These are phyloP conservation scores for Calonectria pteridis DNA, from an alignment of 2,329 filamentous ascomycete genomes.

Conservation along the genomic window DNA sequence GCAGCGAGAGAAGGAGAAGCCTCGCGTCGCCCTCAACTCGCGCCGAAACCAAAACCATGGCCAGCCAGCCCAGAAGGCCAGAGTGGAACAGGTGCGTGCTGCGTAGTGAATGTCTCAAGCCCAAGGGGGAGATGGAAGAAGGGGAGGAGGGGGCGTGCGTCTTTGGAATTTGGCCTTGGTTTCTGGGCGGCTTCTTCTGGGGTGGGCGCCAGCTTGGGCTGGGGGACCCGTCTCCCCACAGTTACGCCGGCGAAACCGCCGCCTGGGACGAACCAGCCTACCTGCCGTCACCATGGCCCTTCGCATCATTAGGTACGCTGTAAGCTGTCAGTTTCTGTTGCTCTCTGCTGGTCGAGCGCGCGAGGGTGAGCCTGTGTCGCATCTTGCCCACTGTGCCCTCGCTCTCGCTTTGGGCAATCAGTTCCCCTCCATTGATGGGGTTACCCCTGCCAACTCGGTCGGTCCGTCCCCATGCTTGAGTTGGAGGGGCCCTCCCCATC, in stretches of 20 bases:
- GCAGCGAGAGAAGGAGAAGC: background rate
- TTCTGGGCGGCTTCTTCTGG: conserved; percentile 19
- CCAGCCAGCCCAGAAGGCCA: background rate
- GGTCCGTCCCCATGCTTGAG: conserved; percentile 23
- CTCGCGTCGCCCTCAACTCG: conserved; percentile 1
- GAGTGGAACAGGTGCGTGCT: conserved; percentile 4
- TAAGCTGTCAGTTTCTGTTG: conserved; percentile 14
- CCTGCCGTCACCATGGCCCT: conserved; percentile 32
- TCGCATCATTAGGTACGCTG: conserved; percentile 25
- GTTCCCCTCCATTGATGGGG: background rate
- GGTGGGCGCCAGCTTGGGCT: conserved; percentile 24
- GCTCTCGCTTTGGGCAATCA: background rate
- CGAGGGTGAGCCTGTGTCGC: background rate
- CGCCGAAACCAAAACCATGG: conserved; percentile 1
- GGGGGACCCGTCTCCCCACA: conserved; percentile 57
- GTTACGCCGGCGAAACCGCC: conserved; percentile 71
- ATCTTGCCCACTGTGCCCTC: background rate
- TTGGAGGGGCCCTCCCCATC: conserved; percentile 12
- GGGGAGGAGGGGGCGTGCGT: conserved; percentile 1
- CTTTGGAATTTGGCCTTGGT: conserved; percentile 10
- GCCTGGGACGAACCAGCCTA: conserved; percentile 56
- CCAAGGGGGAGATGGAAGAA: background rate
- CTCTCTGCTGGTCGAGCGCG: conserved; percentile 23
- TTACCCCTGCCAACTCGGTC: conserved; percentile 17
- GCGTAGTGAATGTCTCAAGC: conserved; percentile 6